Evolutionary conservation across 768 basidiomycete genomes (phyloP).

Genomic region (Amanita muscaria): DNA sequence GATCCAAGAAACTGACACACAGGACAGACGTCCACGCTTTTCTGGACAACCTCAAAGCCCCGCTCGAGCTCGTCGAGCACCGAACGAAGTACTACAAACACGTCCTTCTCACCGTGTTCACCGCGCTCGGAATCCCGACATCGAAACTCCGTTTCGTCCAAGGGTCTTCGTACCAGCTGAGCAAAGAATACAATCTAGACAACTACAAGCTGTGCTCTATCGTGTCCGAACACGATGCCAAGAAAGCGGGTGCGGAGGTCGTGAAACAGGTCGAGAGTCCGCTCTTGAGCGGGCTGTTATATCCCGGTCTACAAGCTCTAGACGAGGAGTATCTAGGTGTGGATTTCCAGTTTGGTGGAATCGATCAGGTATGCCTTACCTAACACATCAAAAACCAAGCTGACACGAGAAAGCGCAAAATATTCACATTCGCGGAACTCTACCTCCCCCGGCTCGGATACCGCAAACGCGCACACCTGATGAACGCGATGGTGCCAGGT

Average conservation of each 20-base stretch:
- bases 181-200: constrained; percentile 87
- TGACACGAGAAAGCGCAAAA: too few species aligned
- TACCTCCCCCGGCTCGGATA: constrained; percentile 94
- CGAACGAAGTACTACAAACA: constrained; percentile 87
- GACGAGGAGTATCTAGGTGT: constrained; percentile 95
- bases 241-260: constrained; percentile 97
- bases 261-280: constrained; percentile 96
- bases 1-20: constrained; percentile 1
- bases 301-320: constrained; percentile 93
- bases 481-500: constrained; percentile 98
- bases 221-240: constrained; percentile 92
- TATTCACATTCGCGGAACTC: constrained; percentile 95
- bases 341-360: constrained; percentile 97
- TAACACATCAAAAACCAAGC: too few species aligned
- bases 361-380: constrained; percentile 70
- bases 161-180: constrained; percentile 91
- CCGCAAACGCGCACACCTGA: constrained; percentile 89
- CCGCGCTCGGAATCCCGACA: constrained; percentile 83
- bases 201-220: constrained; percentile 88
- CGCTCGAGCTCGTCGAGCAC: constrained; percentile 81
- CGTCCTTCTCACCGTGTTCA: constrained; percentile 76
- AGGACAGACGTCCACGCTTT: constrained; percentile 85
- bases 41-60: constrained; percentile 95
- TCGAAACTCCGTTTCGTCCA: constrained; percentile 76
- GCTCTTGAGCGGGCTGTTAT: constrained; percentile 82